Conservation (phyloP, 768 basidiomycete species). For the Amanita rubescens region DNA sequence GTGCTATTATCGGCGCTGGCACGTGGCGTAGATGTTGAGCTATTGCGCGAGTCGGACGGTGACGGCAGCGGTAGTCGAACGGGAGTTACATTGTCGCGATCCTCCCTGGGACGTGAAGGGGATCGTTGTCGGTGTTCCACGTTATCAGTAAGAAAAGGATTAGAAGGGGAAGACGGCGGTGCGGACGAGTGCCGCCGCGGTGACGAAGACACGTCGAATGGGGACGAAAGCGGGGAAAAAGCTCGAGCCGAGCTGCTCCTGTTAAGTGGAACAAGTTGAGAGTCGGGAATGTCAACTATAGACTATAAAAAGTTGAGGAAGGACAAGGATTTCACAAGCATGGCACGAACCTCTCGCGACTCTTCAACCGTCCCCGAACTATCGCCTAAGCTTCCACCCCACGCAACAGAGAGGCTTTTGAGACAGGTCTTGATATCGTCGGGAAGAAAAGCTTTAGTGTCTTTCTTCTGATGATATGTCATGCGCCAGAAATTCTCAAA, state of each 20-base stretch:
- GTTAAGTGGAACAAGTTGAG: not conserved
- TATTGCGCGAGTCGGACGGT: not conserved
- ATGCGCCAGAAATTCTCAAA: slow-evolving; percentile 55
- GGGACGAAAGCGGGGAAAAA: not conserved
- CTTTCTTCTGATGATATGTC: slow-evolving; percentile 39
- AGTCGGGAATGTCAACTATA: not conserved
- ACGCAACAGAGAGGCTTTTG: slow-evolving; percentile 36
- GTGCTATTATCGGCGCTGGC: not conserved
- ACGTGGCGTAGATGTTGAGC: not conserved
- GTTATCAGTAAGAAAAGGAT: not conserved
- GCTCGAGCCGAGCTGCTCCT: not conserved
- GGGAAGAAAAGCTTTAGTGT: slow-evolving; percentile 33
- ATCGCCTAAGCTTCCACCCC: slow-evolving; percentile 3
- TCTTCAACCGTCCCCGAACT: not conserved
- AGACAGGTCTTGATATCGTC: slow-evolving; percentile 36
- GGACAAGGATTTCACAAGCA: too few species aligned
- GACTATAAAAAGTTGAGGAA: not conserved
- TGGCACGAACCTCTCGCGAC: not conserved
- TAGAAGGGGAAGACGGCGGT: not conserved
- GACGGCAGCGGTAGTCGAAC: not conserved
- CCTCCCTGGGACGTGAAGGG: not conserved
- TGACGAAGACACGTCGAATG: not conserved
- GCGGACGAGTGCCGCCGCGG: not conserved
- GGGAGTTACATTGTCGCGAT: not conserved
- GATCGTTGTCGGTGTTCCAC: not conserved